Evolutionary conservation across 176 grass and related monocot genomes (phyloP), one percentile per base, ranked within the genome.

Genomic region (Carex scoparia): DNA sequence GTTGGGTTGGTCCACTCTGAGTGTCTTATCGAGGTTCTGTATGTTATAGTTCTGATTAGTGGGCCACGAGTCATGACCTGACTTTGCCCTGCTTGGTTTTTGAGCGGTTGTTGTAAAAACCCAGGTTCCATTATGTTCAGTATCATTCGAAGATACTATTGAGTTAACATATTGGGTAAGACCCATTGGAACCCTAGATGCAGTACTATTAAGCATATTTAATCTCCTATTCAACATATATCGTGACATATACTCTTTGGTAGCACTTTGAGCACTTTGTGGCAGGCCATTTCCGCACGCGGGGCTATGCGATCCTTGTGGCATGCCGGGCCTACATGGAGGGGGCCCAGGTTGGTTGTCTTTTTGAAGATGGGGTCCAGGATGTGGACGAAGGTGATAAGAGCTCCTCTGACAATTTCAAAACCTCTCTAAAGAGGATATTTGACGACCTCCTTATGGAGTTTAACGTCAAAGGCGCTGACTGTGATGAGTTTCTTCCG

Each of bases 301-400:
- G 75, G 49, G 91, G 94, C 31, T 23, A 35, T 13, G 81, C 48
- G 23, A 90, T 97, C 56, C 94, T 94, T 37, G 37, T 67, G 68
- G 94, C 91, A 84, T 97, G 91, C 82, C 89, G 65, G 27, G 88
- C 94, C 51, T 97, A 97, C 84, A 84, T 97, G 84, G 79, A 84
- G 3, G 94, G 94, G 49, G 91, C 86, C 65, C 94, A 92, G 75
- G 94, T 97, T 81, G 94, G 94, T 49, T 92, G 90, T 89, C 83
- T 93, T 16, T 80, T 70, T 23, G 86, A 87, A 63, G 74, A 86
- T 7, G 89, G 89, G 27, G 88, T 91, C 60, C 87, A 96, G 49
- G 89, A 97, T 61, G 94, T 94, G 16, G 81, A 91, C 3, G 92
- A 97, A 68, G 94, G 92, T 8, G 90, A 90, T 75, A 92, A 88